Evolutionary conservation across 352 stramenopile species (phyloP), one percentile per base, ranked within the genome.

Genomic region (Globisporangium irregulare): DNA sequence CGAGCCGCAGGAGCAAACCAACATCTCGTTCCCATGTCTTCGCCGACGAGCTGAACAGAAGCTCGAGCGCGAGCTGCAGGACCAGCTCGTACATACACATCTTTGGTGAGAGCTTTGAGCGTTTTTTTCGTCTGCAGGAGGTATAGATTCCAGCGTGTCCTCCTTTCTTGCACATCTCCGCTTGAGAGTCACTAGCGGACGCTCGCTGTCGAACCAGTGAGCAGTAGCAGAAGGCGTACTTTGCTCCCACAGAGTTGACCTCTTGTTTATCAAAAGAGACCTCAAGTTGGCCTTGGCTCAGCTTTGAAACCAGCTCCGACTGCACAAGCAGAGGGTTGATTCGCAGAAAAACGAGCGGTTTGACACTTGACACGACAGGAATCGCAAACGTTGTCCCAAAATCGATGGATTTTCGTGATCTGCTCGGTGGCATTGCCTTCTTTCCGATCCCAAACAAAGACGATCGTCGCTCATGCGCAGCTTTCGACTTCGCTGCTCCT

Each of bases 21-120:
- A 84, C 76, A 34, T 88, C 76, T 54, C 73, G 75, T 29, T 89
- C 81, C 81, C 82, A 87, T 24, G 32, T 66, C n/a, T 71, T 72
- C 1, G 62, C 53, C 1, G 48, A 58, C 56, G 70, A 73, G 61
- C 81, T 68, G 9, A 76, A 73, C 48, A 87, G 68, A 7, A 91
- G 69, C 3, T 76, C 68, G 41, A 79, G 66, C 25, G 77, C 74
- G 9, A 88, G 55, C 38, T 86, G 77, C 7, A 84, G 53, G 3
- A 88, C 25, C 9, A 88, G 72, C 32, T 83, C 68, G 36, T 78
- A 77, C 66, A 78, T 74, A 29, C 69, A 74, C 53, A 75, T 55
- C 64, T 72, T 75, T 12, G 72, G 59, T 5, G 73, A 74, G 1
- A 71, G 36, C 41, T 60, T 50, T 24, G 36, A 41, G 8, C 50